phyloP scores from a whole-genome alignment of 192 early-diverging fungal genomes.

The Gamsiella multidivaricata region DNA sequence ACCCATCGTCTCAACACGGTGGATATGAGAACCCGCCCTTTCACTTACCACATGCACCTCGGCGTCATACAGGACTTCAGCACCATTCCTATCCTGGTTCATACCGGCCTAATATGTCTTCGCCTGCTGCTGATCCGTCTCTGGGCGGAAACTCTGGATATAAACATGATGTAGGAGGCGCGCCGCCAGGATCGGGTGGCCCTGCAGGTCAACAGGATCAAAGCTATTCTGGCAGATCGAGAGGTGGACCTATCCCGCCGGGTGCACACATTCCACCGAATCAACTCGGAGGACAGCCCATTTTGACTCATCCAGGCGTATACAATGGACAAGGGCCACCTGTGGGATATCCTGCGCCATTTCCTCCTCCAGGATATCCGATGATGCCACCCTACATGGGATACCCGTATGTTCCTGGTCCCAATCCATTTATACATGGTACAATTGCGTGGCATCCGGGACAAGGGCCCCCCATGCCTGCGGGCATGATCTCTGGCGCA shows the following conservation, averaged over 20 bases:
- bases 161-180: background rate
- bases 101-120: background rate
- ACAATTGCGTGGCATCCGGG: slow-evolving; percentile 39
- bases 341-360: slow-evolving; percentile 13
- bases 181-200: background rate
- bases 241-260: slow-evolving; percentile 2
- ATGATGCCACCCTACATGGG: slow-evolving; percentile 42
- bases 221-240: background rate
- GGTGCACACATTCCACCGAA: slow-evolving; percentile 7
- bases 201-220: slow-evolving; percentile 10
- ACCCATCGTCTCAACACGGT: background rate
- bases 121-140: background rate
- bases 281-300: background rate
- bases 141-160: background rate
- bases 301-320: slow-evolving; percentile 9
- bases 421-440: slow-evolving; percentile 31
- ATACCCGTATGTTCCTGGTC: slow-evolving; percentile 32
- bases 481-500: slow-evolving; percentile 24
- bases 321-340: slow-evolving; percentile 37
- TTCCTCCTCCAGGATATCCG: slow-evolving; percentile 37
- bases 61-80: slow-evolving; percentile 14
- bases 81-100: slow-evolving; percentile 5
- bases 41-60: background rate
- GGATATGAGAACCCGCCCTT: slow-evolving; percentile 4
- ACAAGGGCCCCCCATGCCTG: slow-evolving; percentile 21